Evolutionary conservation across 139 green algal genomes (phyloP).

Genomic region (Chlorella sp.): DNA sequence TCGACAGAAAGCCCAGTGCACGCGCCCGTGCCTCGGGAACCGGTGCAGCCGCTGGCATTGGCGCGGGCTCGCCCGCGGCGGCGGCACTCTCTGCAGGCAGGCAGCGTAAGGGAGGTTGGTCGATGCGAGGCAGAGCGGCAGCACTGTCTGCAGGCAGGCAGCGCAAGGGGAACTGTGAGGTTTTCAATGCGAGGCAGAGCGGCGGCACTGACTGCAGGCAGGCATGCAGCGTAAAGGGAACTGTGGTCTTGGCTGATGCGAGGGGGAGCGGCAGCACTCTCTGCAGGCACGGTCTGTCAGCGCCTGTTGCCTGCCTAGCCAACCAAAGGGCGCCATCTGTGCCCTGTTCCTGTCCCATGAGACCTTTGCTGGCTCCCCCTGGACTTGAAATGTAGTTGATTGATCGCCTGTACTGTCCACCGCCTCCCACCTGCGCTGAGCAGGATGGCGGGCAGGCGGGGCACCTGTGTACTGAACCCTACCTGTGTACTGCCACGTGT

Average conservation of each 20-base stretch:
- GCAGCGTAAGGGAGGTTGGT: neutral
- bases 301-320: too few relatives aligned
- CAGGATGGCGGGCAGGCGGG: too few relatives aligned
- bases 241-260: neutral
- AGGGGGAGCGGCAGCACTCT: neutral
- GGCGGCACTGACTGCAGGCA: neutral
- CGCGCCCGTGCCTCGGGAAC: neutral
- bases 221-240: neutral
- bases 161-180: neutral
- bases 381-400: too few relatives aligned
- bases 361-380: too few relatives aligned
- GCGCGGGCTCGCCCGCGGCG: neutral
- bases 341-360: too few relatives aligned
- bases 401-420: too few relatives aligned
- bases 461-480: too few relatives aligned
- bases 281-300: too few relatives aligned
- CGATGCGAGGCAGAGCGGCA: neutral
- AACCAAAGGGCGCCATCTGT: too few relatives aligned
- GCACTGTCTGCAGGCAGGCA: too few relatives aligned
- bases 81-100: neutral
- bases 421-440: neutral
- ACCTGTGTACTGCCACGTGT: too few relatives aligned
- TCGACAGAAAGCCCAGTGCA: conserved; percentile 37
- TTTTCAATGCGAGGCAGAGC: neutral
- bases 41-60: neutral